phyloP scores from a whole-genome alignment of 2,329 filamentous ascomycete genomes.

The Huntiella abstrusa region DNA sequence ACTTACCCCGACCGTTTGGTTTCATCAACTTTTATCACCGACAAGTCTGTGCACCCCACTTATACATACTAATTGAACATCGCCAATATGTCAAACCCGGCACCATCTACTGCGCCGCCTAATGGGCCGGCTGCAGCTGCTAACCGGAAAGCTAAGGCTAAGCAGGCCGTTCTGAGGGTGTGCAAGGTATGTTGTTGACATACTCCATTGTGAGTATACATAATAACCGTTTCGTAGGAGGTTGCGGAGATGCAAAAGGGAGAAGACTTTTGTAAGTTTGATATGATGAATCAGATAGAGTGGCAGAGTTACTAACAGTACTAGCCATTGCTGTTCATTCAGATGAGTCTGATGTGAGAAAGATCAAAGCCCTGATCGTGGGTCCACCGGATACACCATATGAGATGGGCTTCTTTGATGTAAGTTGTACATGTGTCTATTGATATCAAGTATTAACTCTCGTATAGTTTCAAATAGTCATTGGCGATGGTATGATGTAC shows the following conservation, averaged over 20 bases:
- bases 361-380: constrained; percentile 72
- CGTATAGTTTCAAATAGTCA: constrained; percentile 40
- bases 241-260: constrained; percentile 69
- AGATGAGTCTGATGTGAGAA: constrained; percentile 71
- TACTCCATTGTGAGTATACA: neutral
- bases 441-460: neutral
- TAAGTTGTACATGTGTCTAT: constrained; percentile 22
- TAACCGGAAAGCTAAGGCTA: too few relatives aligned
- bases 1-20: too few relatives aligned
- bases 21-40: too few relatives aligned
- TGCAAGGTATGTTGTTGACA: too few relatives aligned
- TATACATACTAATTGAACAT: too few relatives aligned
- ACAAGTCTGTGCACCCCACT: too few relatives aligned
- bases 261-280: constrained; percentile 56
- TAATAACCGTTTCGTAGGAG: constrained; percentile 35
- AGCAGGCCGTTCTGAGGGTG: too few relatives aligned
- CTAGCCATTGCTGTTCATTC: constrained; percentile 72
- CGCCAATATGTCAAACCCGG: too few relatives aligned
- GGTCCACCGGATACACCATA: constrained; percentile 90
- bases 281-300: neutral
- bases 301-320: neutral
- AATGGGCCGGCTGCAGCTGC: too few relatives aligned
- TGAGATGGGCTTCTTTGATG: constrained; percentile 94
- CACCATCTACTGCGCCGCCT: too few relatives aligned
- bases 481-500: constrained; percentile 44